Base-by-base conservation (phyloP, 805 yeast genomes). In the Kregervanrija delftensis region DNA sequence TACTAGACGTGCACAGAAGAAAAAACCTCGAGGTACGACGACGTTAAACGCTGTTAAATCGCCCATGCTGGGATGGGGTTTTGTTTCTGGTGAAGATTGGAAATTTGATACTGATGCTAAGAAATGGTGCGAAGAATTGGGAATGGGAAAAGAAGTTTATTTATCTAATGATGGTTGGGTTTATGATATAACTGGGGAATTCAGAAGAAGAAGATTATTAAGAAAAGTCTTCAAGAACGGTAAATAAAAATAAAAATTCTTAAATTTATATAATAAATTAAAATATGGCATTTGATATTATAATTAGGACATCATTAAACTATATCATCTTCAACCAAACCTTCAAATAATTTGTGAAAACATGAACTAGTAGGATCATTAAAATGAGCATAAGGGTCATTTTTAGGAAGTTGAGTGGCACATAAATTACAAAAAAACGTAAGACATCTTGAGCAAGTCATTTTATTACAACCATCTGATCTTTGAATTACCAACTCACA, bases 1-100 rank as follows among this genome's bases (percentile, higher is more conserved):
- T 8, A 13, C 40, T 6, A 31, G 43, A 14, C 22, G 50, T 32
- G 17, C 11, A 34, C 65, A 74, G n/a, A 72, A 69, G 41, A 74
- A 72, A 44, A 70, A 77, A 9, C 96, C 96, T 1, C 72, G 73
- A 2, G 96, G 96, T 0, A 78, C 78, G 0, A 60, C 68, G 14
- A 64, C 64, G 32, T 57, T 89, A 30, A 65, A 69, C 2, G 77
- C 78, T 22, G 77, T 89, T 1, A 52, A 58, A 28, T 81, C 95
- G 0, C 96, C 96, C 1, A 43, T 50, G 8, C 49, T 57, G 11
- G 81, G 79, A 11, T 89, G 96, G 96, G 69, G 71, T 48, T 89
- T 80, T 59, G 82, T 76, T 48, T 63, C 65, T 28, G 75, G 72
- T 30, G 70, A 72, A 38, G 66, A 68, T 11, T 88, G 96, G 96